phyloP scores from a whole-genome alignment of 169 alveolate genomes.

The Cryptosporidium xiaoi region DNA sequence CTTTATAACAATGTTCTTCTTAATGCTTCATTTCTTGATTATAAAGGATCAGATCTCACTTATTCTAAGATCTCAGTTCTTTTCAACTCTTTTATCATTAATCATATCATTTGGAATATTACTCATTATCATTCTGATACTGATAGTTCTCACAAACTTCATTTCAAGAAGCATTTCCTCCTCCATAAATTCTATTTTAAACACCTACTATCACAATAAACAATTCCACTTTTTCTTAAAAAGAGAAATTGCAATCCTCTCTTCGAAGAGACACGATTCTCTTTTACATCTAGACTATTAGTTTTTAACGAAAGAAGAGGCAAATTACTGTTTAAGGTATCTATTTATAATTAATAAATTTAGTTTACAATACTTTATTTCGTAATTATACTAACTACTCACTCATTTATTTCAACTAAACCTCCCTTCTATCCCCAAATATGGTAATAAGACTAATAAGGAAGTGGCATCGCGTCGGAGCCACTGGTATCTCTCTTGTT shows the following conservation, averaged over 20 bases:
- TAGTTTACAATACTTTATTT: no score
- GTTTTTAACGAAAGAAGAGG: neutral
- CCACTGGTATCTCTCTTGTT: no score
- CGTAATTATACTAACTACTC: no score
- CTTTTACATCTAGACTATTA: constrained; percentile 47
- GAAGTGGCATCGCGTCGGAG: no score
- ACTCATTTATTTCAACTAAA: no score
- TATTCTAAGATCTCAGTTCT: constrained; percentile 36
- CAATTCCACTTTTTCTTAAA: constrained; percentile 46
- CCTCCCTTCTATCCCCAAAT: no score
- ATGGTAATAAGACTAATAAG: no score
- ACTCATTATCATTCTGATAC: neutral
- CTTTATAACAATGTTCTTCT: constrained; percentile 23
- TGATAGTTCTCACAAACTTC: constrained; percentile 34
- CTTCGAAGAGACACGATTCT: constrained; percentile 69
- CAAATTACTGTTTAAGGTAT: no score
- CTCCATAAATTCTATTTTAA: constrained; percentile 54
- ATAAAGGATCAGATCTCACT: constrained; percentile 3
- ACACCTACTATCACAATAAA: constrained; percentile 55
- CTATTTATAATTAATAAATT: no score
- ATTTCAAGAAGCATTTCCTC: constrained; percentile 55
- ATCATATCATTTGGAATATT: constrained; percentile 3
- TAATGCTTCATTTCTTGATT: constrained; percentile 38
- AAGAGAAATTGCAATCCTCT: constrained; percentile 58
- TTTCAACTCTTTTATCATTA: constrained; percentile 26